Evolutionary conservation across 768 basidiomycete species (phyloP).

Genomic region (Termitomyces sp.): DNA sequence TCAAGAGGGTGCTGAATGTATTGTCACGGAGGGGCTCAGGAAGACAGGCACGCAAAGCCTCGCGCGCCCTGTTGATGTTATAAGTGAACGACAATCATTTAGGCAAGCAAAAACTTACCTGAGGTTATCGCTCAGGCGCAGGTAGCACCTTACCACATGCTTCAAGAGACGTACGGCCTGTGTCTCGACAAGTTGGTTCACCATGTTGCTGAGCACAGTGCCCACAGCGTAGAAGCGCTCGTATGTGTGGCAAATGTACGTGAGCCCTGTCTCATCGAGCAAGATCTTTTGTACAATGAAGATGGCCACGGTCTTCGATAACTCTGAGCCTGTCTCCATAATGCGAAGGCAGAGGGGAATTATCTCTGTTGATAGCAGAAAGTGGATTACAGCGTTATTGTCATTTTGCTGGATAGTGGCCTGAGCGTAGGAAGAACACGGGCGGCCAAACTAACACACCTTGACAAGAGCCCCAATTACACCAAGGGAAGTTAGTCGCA

Average conservation of each 20-base stretch:
- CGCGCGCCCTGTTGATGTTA: conserved; percentile 66
- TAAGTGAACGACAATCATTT: not conserved
- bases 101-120: conserved; percentile 47
- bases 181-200: conserved; percentile 94
- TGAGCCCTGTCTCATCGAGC: conserved; percentile 94
- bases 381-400: conserved; percentile 98
- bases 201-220: conserved; percentile 98
- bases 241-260: conserved; percentile 99
- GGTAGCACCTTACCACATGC: conserved; percentile 96
- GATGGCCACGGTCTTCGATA: conserved; percentile 98
- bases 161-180: conserved; percentile 95
- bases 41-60: conserved; percentile 91
- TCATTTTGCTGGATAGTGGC: conserved; percentile 83
- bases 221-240: conserved; percentile 99
- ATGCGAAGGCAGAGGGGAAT: conserved; percentile 98
- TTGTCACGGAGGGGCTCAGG: conserved; percentile 94
- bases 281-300: conserved; percentile 99
- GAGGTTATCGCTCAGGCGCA: conserved; percentile 92
- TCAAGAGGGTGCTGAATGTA: conserved; percentile 87
- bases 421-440: not conserved
- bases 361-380: conserved; percentile 97
- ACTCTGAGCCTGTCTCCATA: conserved; percentile 99
- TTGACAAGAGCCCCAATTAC: conserved; percentile 99
- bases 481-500: conserved; percentile 97
- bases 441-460: conserved; percentile 35